Evolutionary conservation across 2,329 filamentous ascomycete genomes (phyloP), one percentile per base, ranked within the genome.

Genomic region (Fusarium pseudoanthophilum): DNA sequence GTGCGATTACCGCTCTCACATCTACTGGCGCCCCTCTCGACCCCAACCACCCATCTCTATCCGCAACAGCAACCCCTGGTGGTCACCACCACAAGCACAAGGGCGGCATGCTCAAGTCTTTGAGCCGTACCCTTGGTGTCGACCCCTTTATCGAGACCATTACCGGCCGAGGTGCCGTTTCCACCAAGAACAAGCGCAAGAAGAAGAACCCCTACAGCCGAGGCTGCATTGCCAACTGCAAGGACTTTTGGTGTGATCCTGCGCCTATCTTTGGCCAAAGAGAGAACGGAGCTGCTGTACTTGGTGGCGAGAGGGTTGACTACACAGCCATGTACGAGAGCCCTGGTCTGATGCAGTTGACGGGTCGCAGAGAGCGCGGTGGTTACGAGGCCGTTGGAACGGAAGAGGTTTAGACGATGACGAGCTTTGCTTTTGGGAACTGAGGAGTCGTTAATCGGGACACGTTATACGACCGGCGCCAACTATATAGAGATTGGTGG

Each of bases 61-160:
- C 92, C 4, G 82, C 85, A 34, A 80, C 83, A 10, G 79, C 82
- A 37, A 82, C 84, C 45, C 79, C 82, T 5, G 78, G 84, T 28
- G 82, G 81, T 26, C 88, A 89, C 70, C 83, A 80, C 20, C 87
- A 88, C 71, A 84, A 84, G 60, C 89, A 90, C 66, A 87, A 88
- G 67, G 86, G 88, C 69, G 91, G 93, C 51, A 92, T 92, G 78
- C 85, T 96, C 73, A 88, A 92, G 69, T 91, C 93, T 75, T 97
- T 94, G 93, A 92, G 92, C 75, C 92, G 92, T 56, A 87, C 98
- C 2, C 88, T 99, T 1, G 96, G 96, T 3, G 89, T 99, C 11
- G 96, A 99, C 78, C 94, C 95, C 0, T 98, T 99, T 79, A 91
- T 98, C 73, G 93, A 95, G 75, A 98, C 95, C 4, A 95, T 96